phyloP scores from a whole-genome alignment of 129 eudicot species.

The Helianthus tuberosus region DNA sequence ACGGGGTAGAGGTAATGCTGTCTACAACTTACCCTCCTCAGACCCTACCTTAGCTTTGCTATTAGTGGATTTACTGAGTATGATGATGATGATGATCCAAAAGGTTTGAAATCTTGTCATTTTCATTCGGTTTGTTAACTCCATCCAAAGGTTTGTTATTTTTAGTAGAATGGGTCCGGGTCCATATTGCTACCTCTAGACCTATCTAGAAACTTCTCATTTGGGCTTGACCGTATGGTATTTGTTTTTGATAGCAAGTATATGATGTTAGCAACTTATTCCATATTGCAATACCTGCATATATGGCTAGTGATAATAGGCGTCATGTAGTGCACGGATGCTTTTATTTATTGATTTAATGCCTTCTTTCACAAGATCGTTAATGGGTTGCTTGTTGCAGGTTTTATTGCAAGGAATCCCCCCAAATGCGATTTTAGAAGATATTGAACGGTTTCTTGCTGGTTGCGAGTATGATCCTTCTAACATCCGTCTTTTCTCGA shows the following conservation, averaged over 20 bases:
- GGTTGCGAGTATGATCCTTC: conserved; percentile 66
- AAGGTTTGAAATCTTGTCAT: no score
- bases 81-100: no score
- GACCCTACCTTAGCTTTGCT: no score
- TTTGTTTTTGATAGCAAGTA: neutral
- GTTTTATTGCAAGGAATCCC: conserved; percentile 70
- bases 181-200: neutral
- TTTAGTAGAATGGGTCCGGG: neutral
- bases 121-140: no score
- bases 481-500: conserved; percentile 39
- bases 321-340: neutral
- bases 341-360: neutral
- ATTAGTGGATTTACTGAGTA: no score
- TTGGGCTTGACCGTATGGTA: neutral
- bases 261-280: neutral
- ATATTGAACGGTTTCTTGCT: conserved; percentile 67
- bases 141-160: no score
- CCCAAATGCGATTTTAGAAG: conserved; percentile 55
- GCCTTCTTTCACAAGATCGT: no score
- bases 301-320: conserved; percentile 8
- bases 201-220: conserved; percentile 1
- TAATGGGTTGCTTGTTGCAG: conserved; percentile 36
- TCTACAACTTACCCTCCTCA: no score
- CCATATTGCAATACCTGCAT: conserved; percentile 6
- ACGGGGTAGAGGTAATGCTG: no score